Evolutionary conservation across 139 green algal genomes (phyloP).

Genomic region (Chlorella sp.): DNA sequence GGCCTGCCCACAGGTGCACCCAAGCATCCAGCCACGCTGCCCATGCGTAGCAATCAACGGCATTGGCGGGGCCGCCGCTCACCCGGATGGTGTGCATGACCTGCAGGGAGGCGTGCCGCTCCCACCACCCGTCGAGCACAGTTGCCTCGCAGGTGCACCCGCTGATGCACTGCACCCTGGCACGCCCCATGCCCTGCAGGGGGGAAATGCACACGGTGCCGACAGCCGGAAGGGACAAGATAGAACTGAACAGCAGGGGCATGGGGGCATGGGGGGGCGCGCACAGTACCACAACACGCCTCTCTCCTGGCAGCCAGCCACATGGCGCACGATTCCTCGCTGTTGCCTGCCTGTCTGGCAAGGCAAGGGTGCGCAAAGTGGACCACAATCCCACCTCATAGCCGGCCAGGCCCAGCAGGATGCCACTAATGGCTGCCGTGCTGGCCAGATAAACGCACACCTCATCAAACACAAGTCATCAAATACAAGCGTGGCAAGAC

Average conservation of each 20-base stretch:
- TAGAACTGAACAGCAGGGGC: too few species aligned
- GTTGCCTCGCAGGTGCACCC: slow-evolving; percentile 10
- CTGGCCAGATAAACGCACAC: too few species aligned
- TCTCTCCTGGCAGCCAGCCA: too few species aligned
- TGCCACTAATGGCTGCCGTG: too few species aligned
- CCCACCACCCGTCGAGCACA: slow-evolving; percentile 24
- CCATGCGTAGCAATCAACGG: too few species aligned
- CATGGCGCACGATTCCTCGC: too few species aligned
- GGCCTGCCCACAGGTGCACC: too few species aligned
- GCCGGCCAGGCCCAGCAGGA: slow-evolving; percentile 31
- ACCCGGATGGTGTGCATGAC: slow-evolving; percentile 37
- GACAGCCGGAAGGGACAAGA: background rate
- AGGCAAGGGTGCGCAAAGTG: too few species aligned
- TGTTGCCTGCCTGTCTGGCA: too few species aligned
- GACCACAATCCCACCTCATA: background rate
- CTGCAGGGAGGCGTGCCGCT: slow-evolving; percentile 26
- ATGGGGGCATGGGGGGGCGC: background rate
- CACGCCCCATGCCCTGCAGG: slow-evolving; percentile 17
- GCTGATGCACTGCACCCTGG: slow-evolving; percentile 29
- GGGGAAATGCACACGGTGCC: background rate
- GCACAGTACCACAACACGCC: background rate
- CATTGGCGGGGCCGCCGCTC: background rate
- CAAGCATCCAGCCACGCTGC: background rate
- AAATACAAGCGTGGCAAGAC: too few species aligned
- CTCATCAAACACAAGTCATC: too few species aligned